A percentile compares a stretch with the other conserved stretches of the same genome.
These are phyloP conservation scores for Medicago arabica DNA, from an alignment of 306 rosid species.

Conservation along the genomic window DNA sequence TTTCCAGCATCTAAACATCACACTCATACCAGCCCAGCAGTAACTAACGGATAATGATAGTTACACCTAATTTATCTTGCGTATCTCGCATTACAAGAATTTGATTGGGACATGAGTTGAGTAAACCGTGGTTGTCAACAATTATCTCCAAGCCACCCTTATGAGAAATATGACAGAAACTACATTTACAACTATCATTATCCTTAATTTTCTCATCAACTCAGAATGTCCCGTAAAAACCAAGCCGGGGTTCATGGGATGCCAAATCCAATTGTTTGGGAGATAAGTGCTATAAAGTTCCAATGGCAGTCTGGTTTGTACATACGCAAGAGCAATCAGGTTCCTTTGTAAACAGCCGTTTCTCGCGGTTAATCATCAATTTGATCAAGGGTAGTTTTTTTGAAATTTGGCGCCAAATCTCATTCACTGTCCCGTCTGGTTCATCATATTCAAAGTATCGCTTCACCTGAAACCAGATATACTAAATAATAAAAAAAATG, in stretches of 20 bases:
- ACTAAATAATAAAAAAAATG: background rate
- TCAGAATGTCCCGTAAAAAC: slow-evolving; percentile 17
- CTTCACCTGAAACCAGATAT: slow-evolving; percentile 67
- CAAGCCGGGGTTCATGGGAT: slow-evolving; percentile 31
- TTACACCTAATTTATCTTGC: slow-evolving; percentile 13
- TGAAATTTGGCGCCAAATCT: slow-evolving; percentile 91
- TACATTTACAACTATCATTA: slow-evolving; percentile 26
- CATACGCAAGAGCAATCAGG: slow-evolving; percentile 79
- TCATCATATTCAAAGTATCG: slow-evolving; percentile 70
- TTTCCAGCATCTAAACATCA: slow-evolving; percentile 34
- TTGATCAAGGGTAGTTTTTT: slow-evolving; percentile 80
- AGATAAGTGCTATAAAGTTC: slow-evolving; percentile 33
- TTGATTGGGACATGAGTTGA: background rate
- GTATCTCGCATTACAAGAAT: background rate
- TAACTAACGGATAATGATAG: slow-evolving; percentile 26
- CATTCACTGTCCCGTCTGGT: slow-evolving; percentile 65
- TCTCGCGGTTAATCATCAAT: slow-evolving; percentile 80
- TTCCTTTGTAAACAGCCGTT: slow-evolving; percentile 66
- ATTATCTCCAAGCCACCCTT: slow-evolving; percentile 23
- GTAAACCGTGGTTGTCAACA: slow-evolving; percentile 19
- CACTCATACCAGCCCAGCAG: slow-evolving; percentile 8
- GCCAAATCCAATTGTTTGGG: slow-evolving; percentile 16
- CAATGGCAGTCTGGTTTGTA: slow-evolving; percentile 59
- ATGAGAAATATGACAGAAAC: slow-evolving; percentile 27
- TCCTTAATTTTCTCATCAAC: slow-evolving; percentile 26